Evolutionary conservation across 164 flowering plant genomes (phyloP).

Genomic region (Taxillus chinensis): DNA sequence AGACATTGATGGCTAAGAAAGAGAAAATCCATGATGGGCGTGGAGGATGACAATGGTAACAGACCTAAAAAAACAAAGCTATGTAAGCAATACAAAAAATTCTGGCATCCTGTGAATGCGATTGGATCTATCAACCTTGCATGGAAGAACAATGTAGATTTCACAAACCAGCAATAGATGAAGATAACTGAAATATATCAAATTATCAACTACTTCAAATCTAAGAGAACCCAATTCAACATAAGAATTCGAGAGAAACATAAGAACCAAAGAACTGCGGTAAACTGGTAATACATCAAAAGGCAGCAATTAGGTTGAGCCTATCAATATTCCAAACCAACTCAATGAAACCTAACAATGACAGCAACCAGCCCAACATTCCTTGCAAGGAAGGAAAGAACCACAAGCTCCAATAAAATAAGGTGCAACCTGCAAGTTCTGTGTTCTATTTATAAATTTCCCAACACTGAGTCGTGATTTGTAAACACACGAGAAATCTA

Average conservation of each 20-base stretch:
- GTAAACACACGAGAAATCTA: background rate
- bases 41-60: background rate
- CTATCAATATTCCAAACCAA: no score
- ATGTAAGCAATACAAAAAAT: background rate
- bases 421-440: background rate
- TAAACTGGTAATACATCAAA: background rate
- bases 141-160: no score
- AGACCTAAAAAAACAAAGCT: background rate
- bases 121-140: no score
- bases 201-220: background rate
- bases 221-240: background rate
- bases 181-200: background rate
- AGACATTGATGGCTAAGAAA: background rate
- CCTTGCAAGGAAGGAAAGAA: background rate
- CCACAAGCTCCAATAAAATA: background rate
- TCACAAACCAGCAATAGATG: no score
- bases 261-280: background rate
- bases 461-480: background rate
- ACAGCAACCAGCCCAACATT: background rate
- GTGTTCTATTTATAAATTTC: background rate
- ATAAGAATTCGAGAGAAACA: background rate
- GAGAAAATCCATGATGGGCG: background rate
- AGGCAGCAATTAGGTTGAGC: background rate
- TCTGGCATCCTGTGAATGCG: background rate
- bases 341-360: background rate